Base-by-base conservation (phyloP, 768 basidiomycete genomes). In the Melanogaster broomeanus region DNA sequence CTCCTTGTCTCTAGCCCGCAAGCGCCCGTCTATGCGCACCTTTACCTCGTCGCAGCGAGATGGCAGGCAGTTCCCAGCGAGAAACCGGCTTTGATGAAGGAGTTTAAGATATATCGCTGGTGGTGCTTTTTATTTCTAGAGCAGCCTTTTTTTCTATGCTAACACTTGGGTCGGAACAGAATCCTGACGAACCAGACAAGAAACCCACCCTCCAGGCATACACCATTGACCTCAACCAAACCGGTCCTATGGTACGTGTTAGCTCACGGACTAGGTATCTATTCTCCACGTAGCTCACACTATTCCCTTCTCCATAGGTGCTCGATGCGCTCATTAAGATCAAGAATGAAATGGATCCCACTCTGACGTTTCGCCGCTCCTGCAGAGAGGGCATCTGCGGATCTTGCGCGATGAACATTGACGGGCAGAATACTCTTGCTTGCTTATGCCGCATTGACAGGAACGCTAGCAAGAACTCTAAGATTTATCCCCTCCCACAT, bases 61-160 rank as follows among this genome's bases (percentile, higher is more conserved):
- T 56, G 28, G 13, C 62, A 68, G 57, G 68, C 80, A 21, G 78
- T 81, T 3, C 82, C 85, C 0, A 68, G 72, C 2, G 76, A 86
- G 74, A 90, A 89, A 69, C 82, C 84, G 0, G 81, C 82, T 15
- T 66, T 88, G 60, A 76, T 87, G 63, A 98, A 98, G 77, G 88
- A 94, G 72, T 98, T 99, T 80, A 91, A 95, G 80, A 94, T 99
- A 58, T 99, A 99, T 76, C 90, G 97, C 69, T 99, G 97, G 93
- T 92, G 37, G 58, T 42, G 7, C 15, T 13, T 39, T 7, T 5
- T 30, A 2, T 15, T 16, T 21, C 28, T 11, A 31, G 12, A 3
- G 15, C 4, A 31, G 12, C 31, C 15, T 31, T 12, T 13, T 1
- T 6, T 28, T 13, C 0, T 25, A 2, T 3, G 3, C 24, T 37